phyloP scores from a whole-genome alignment of 768 basidiomycete species.

The Boletus rex-veris region DNA sequence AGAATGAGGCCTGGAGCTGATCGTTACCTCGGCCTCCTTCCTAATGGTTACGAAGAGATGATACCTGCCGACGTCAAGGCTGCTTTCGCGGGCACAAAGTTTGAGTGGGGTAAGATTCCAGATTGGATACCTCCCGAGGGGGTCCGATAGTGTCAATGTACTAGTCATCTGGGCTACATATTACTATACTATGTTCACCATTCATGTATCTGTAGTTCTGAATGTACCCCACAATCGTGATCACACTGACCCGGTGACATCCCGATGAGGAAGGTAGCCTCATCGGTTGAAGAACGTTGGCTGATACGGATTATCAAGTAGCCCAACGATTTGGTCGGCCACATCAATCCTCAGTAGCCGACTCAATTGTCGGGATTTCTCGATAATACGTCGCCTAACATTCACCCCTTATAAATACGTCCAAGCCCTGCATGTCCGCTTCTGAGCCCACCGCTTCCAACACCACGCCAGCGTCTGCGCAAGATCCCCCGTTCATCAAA shows the following conservation, averaged over 20 bases:
- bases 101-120: conserved; percentile 68
- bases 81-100: conserved; percentile 54
- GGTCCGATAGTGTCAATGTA: conserved; percentile 37
- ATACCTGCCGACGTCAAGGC: conserved; percentile 49
- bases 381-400: conserved; percentile 7
- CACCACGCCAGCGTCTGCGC: neutral
- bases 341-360: conserved; percentile 6
- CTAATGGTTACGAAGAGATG: conserved; percentile 53
- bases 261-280: conserved; percentile 18
- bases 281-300: no score
- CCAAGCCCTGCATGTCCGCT: conserved; percentile 16
- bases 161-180: neutral
- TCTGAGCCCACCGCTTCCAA: conserved; percentile 17
- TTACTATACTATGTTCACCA: neutral
- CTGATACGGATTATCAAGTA: conserved; percentile 11
- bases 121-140: conserved; percentile 72
- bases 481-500: conserved; percentile 24
- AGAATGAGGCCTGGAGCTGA: conserved; percentile 45
- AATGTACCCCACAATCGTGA: neutral
- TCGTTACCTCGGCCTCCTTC: conserved; percentile 55
- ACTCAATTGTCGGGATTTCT: conserved; percentile 14
- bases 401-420: conserved; percentile 15
- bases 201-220: conserved; percentile 5
- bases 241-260: neutral
- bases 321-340: conserved; percentile 3